Percentiles rank a stretch among this genome's conserved stretches.
These are phyloP conservation scores for Ormosia emarginata DNA, from an alignment of 306 rosid species.

Conservation along the genomic window DNA sequence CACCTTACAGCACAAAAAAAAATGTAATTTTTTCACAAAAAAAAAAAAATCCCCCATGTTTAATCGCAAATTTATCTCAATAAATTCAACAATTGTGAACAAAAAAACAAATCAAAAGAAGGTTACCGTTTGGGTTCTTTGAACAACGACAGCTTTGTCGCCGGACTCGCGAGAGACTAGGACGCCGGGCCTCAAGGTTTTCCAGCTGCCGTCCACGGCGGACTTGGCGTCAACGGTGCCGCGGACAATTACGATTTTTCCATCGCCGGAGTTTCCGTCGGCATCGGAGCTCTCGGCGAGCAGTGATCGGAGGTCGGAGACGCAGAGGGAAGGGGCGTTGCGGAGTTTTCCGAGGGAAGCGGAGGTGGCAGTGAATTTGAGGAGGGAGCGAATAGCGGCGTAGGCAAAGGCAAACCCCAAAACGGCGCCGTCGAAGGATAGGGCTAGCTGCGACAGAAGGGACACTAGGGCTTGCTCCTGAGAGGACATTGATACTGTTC, in stretches of 20 bases:
- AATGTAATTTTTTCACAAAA: background rate
- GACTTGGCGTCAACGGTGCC: conserved; percentile 75
- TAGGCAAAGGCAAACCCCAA: conserved; percentile 67
- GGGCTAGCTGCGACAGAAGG: conserved; percentile 59
- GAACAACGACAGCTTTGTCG: conserved; percentile 66
- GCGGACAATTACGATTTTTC: conserved; percentile 54
- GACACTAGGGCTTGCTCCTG: conserved; percentile 69
- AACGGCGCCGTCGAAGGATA: conserved; percentile 84
- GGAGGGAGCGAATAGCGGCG: conserved; percentile 59
- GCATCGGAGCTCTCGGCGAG: conserved; percentile 16
- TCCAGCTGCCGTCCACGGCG: conserved; percentile 57
- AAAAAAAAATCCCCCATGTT: background rate
- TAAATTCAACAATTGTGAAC: background rate
- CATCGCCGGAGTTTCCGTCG: conserved; percentile 5
- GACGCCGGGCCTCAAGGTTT: conserved; percentile 35
- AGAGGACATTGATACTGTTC: conserved; percentile 52
- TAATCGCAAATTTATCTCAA: background rate
- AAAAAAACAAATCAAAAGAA: background rate
- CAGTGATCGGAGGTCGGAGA: conserved; percentile 78
- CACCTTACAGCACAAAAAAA: background rate
- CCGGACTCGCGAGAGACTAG: conserved; percentile 64
- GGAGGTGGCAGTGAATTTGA: conserved; percentile 43
- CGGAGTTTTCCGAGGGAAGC: conserved; percentile 58
- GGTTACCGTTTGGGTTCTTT: conserved; percentile 70
- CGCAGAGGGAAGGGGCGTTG: conserved; percentile 56